Evolutionary conservation across 768 basidiomycete species (phyloP).

Genomic region (Suillus placidus): DNA sequence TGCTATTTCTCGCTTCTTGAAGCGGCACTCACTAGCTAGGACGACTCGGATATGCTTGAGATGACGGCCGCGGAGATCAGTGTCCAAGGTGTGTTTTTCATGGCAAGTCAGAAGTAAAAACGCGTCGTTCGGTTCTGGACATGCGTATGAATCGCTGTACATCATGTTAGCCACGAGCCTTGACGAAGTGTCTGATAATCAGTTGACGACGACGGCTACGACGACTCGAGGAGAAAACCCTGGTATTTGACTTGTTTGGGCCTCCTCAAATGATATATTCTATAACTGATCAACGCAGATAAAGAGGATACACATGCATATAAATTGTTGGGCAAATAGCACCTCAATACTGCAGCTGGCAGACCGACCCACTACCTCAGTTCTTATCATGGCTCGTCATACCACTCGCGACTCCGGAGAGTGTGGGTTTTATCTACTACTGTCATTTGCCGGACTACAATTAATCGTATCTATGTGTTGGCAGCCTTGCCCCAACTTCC

Average conservation of each 20-base stretch:
- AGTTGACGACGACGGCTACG: neutral
- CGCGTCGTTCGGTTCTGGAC: neutral
- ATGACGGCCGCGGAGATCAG: constrained; percentile 1
- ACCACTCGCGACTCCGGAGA: neutral
- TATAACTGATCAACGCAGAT: neutral
- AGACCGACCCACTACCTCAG: neutral
- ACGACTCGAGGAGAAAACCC: neutral
- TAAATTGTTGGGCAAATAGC: neutral
- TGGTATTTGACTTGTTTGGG: neutral
- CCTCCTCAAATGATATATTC: neutral
- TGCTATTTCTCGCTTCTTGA: neutral
- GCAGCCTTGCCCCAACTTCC: neutral
- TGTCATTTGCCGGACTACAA: neutral
- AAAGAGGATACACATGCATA: neutral
- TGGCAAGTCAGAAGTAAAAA: neutral
- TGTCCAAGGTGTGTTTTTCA: neutral
- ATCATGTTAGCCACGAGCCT: constrained; percentile 1
- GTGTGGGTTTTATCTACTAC: neutral
- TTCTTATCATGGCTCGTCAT: neutral
- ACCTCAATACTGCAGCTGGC: neutral
- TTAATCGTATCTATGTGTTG: neutral
- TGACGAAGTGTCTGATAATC: constrained; percentile 4
- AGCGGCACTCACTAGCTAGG: neutral
- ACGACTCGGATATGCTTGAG: neutral
- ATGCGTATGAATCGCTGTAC: neutral